A percentile compares a stretch with the other conserved stretches of the same genome.
Conservation (phyloP, 805 yeast species). For the Teunomyces atbi region DNA sequence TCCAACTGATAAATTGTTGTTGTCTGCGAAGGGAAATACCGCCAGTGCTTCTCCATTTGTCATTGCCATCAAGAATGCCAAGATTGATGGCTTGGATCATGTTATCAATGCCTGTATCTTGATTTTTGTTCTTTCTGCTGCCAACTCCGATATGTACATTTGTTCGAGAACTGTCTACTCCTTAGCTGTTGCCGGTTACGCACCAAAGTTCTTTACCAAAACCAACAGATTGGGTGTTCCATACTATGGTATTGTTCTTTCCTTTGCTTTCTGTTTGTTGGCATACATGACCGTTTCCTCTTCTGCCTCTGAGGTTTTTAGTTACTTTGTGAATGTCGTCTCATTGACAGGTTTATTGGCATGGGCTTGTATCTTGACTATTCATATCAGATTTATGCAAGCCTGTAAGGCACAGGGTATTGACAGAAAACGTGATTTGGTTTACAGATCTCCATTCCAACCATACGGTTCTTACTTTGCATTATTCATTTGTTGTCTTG, state of each 20-base stretch:
- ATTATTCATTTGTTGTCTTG: slow-evolving; percentile 49
- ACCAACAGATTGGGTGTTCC: slow-evolving; percentile 74
- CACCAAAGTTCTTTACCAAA: slow-evolving; percentile 64
- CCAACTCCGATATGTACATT: slow-evolving; percentile 75
- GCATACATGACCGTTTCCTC: slow-evolving; percentile 70
- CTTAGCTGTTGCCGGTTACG: slow-evolving; percentile 68
- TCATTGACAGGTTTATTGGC: slow-evolving; percentile 73
- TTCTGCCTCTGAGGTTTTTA: slow-evolving; percentile 56
- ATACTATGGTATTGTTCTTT: slow-evolving; percentile 50
- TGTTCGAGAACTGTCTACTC: slow-evolving; percentile 76
- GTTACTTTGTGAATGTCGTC: slow-evolving; percentile 71
- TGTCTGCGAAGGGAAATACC: slow-evolving; percentile 49
- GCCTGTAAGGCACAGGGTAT: slow-evolving; percentile 70
- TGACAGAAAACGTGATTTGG: slow-evolving; percentile 48
- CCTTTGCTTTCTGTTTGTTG: slow-evolving; percentile 55
- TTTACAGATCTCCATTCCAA: slow-evolving; percentile 64
- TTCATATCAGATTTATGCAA: slow-evolving; percentile 62
- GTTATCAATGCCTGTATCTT: slow-evolving; percentile 76
- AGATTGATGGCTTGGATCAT: slow-evolving; percentile 66
- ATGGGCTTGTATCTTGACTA: slow-evolving; percentile 69
- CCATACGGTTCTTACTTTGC: slow-evolving; percentile 68
- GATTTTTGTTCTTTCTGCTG: slow-evolving; percentile 76
- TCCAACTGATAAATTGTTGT: slow-evolving; percentile 50
- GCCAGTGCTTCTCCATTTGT: slow-evolving; percentile 85
- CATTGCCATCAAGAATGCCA: slow-evolving; percentile 70